These are phyloP conservation scores for Erodium moschatum DNA, from an alignment of 441 rosid genomes.

Conservation along the genomic window DNA sequence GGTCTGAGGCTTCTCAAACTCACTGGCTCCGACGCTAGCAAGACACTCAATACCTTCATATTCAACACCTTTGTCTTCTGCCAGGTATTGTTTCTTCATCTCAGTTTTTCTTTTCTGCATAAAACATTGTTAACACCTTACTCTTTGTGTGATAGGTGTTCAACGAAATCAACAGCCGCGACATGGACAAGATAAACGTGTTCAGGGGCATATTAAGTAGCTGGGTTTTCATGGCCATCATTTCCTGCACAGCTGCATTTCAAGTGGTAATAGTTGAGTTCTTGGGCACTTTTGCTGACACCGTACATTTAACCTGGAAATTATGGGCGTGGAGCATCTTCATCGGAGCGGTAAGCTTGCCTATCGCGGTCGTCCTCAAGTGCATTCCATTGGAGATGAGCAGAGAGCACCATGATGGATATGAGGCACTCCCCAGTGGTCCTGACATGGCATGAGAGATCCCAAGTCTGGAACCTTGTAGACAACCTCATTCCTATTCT, in stretches of 20 bases:
- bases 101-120: neutral
- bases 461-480: neutral
- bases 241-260: constrained; percentile 34
- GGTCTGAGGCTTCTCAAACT: constrained; percentile 44
- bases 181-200: constrained; percentile 39
- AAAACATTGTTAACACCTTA: neutral
- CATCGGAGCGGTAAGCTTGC: constrained; percentile 46
- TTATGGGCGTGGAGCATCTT: constrained; percentile 32
- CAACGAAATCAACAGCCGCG: constrained; percentile 44
- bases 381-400: constrained; percentile 38
- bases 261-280: constrained; percentile 37
- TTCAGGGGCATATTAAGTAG: constrained; percentile 31
- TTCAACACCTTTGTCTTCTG: constrained; percentile 47
- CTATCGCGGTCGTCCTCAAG: constrained; percentile 41
- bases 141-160: constrained; percentile 33
- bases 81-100: constrained; percentile 30
- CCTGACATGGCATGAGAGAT: constrained; percentile 44
- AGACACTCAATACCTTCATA: constrained; percentile 45
- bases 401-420: constrained; percentile 36
- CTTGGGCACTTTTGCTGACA: constrained; percentile 35
- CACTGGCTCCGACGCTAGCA: constrained; percentile 44
- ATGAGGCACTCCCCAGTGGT: constrained; percentile 46
- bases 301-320: constrained; percentile 34
- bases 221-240: constrained; percentile 33
- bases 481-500: neutral